Conservation (phyloP, 768 basidiomycete genomes). For the Gloeophyllum trabeum region DNA sequence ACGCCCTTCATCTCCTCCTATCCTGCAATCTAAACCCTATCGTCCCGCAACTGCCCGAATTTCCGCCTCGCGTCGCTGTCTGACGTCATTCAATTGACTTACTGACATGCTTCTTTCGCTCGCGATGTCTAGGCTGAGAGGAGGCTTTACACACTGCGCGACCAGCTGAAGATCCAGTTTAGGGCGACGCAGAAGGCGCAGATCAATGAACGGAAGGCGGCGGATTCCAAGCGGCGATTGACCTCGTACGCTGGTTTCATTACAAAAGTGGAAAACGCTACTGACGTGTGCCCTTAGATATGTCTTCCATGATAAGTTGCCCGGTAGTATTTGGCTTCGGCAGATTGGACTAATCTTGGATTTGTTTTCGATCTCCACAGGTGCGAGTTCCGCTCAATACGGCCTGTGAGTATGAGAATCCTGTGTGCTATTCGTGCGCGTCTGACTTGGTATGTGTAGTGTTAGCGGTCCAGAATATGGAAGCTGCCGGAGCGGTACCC, state of each 20-base stretch:
- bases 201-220: constrained; percentile 51
- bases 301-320: constrained; percentile 65
- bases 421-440: constrained; percentile 1
- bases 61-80: too few species aligned
- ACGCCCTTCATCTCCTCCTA: neutral
- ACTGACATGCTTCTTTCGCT: constrained; percentile 5
- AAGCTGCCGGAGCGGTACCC: constrained; percentile 61
- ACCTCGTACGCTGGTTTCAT: constrained; percentile 52
- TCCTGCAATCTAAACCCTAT: neutral
- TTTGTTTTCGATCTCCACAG: constrained; percentile 29
- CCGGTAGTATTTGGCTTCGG: constrained; percentile 20
- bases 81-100: constrained; percentile 4
- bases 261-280: constrained; percentile 2
- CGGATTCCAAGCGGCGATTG: constrained; percentile 73
- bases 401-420: constrained; percentile 30
- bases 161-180: constrained; percentile 43
- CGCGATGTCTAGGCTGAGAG: constrained; percentile 24
- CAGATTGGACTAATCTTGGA: constrained; percentile 8
- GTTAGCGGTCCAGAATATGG: constrained; percentile 88
- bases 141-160: constrained; percentile 35
- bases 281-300: constrained; percentile 31
- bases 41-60: neutral
- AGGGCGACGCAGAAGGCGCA: constrained; percentile 50
- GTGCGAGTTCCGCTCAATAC: constrained; percentile 78
- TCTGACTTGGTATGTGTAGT: constrained; percentile 20